Evolutionary conservation across 106 monocot genomes (phyloP), one percentile per base, ranked within the genome.

Genomic region (Phalaenopsis equestris): DNA sequence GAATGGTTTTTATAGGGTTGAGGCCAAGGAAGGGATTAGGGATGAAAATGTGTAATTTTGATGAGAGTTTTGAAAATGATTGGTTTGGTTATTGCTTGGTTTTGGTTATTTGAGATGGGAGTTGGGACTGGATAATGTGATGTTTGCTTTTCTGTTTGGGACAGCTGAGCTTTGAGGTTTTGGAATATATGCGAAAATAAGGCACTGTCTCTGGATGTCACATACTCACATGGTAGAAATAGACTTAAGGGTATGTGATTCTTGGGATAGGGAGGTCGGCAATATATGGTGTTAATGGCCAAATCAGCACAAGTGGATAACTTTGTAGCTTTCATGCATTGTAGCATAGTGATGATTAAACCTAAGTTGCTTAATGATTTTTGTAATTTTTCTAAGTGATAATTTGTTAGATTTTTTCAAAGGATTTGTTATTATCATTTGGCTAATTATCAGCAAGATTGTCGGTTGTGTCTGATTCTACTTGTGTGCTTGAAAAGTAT

Each of bases 131-230:
- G 52, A 52, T 52, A 52, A 39, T 37, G 70, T 52, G 14, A 52
- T 1, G 14, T 52, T 52, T 52, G 12, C 52, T 52, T 52, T 52
- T 52, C 8, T 37, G 70, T 70, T 14, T 70, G 70, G 70, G 72
- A 72, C 37, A 72, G 41, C 41, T 15, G 39, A 23, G 64, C 1
- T 9, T 64, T 24, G 64, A 15, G 11, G 70, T 1, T 4, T 74
- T 74, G 43, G 74, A 74, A 74, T 74, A 74, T 74, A 74, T 74
- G 42, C 74, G 14, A n/a, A 72, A 74, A 74, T 42, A 74, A 74
- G 43, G 43, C 74, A 74, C 15, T 74, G 18, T 74, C 1, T 64
- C 23, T 23, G 23, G 23, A 12, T 64, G 30, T 30, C 64, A 64
- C n/a, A n/a, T n/a, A n/a, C n/a, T n/a, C n/a, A n/a, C 23, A 64